Conservation (phyloP, 2,329 filamentous ascomycete species). For the Sclerotinia sclerotiorum region DNA sequence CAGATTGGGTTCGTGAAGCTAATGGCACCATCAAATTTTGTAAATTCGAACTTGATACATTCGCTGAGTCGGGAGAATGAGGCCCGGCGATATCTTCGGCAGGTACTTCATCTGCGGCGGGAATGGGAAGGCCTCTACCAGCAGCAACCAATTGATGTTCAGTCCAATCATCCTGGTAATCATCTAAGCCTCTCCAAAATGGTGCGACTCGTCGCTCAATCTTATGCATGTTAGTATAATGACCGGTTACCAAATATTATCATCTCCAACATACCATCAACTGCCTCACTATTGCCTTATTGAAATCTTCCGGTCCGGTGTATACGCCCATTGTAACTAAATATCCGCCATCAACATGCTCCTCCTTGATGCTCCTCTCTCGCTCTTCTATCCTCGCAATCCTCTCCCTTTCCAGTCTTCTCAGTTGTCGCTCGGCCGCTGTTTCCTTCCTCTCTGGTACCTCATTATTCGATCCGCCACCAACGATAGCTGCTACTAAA, state of each 20-base stretch:
- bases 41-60: slow-evolving; percentile 59
- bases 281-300: slow-evolving; percentile 82
- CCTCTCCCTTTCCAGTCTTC: slow-evolving; percentile 80
- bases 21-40: slow-evolving; percentile 79
- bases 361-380: slow-evolving; percentile 85
- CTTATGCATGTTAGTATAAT: slow-evolving; percentile 49
- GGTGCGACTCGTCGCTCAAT: slow-evolving; percentile 90
- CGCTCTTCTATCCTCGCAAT: slow-evolving; percentile 75
- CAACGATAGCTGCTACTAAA: slow-evolving; percentile 39
- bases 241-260: slow-evolving; percentile 4
- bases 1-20: slow-evolving; percentile 71
- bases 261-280: slow-evolving; percentile 66
- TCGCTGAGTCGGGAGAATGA: slow-evolving; percentile 48
- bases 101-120: slow-evolving; percentile 78
- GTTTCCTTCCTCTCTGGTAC: slow-evolving; percentile 68
- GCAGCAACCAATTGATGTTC: slow-evolving; percentile 94
- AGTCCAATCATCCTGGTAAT: slow-evolving; percentile 85
- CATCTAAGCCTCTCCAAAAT: slow-evolving; percentile 92
- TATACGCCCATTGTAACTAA: slow-evolving; percentile 94
- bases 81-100: slow-evolving; percentile 61
- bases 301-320: slow-evolving; percentile 89
- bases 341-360: slow-evolving; percentile 91
- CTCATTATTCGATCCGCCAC: slow-evolving; percentile 33
- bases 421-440: slow-evolving; percentile 84
- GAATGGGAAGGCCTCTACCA: slow-evolving; percentile 79